Evolutionary conservation across 2,329 filamentous ascomycete species (phyloP).

Genomic region (Chaetomium olivaceum): DNA sequence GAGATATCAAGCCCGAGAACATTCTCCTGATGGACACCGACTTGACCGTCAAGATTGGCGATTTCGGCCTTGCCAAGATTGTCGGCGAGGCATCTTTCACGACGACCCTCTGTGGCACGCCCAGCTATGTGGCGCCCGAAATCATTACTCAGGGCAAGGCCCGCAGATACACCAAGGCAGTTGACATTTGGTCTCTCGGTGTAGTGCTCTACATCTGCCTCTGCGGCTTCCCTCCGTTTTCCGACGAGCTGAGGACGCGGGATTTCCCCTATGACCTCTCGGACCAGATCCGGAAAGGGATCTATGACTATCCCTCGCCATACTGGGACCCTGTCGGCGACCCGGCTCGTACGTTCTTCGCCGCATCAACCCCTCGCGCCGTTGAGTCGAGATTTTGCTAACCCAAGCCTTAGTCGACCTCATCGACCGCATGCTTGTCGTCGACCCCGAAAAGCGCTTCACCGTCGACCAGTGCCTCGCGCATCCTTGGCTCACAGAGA

Average conservation of each 20-base stretch:
- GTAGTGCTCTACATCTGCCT: constrained; percentile 97
- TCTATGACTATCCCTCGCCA: constrained; percentile 92
- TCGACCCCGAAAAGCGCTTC: constrained; percentile 79
- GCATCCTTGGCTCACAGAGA: constrained; percentile 83
- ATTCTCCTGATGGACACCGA: constrained; percentile 86
- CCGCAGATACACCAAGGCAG: constrained; percentile 88
- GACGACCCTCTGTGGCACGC: constrained; percentile 94
- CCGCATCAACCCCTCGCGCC: neutral
- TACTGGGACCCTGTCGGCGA: constrained; percentile 93
- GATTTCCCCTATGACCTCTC: constrained; percentile 85
- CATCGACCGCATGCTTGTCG: constrained; percentile 92
- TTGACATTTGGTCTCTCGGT: constrained; percentile 96
- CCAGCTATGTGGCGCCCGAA: constrained; percentile 94
- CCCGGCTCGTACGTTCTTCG: constrained; percentile 61
- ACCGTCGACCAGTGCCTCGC: constrained; percentile 87
- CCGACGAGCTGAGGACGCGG: constrained; percentile 79
- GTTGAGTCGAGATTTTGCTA: constrained; percentile 10
- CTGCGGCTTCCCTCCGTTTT: constrained; percentile 96
- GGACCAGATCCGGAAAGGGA: constrained; percentile 84
- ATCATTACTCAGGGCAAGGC: constrained; percentile 81
- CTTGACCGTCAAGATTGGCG: constrained; percentile 84
- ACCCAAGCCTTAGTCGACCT: constrained; percentile 63
- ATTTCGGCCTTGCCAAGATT: constrained; percentile 97
- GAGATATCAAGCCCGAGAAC: constrained; percentile 97
- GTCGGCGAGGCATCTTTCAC: constrained; percentile 98